Evolutionary conservation across 2,329 filamentous ascomycete species (phyloP).

Genomic region (Fusarium multiceps): DNA sequence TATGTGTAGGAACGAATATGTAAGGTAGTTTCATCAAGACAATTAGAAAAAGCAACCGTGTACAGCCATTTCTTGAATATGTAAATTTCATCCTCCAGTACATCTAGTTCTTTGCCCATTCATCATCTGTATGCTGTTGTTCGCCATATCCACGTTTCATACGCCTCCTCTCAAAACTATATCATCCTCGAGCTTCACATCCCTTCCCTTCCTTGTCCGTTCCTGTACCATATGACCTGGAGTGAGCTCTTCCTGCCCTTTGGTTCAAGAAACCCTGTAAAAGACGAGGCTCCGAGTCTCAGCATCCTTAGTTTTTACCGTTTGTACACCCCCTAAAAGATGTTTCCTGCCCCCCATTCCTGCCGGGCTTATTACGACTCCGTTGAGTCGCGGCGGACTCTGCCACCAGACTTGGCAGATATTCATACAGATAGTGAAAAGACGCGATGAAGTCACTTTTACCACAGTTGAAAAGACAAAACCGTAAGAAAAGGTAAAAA

Average conservation of each 20-base stretch:
- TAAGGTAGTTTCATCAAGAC: not conserved
- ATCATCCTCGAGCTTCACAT: constrained; percentile 36
- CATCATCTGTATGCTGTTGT: constrained; percentile 44
- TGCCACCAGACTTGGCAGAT: constrained; percentile 39
- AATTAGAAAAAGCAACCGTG: not conserved
- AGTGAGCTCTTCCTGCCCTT: constrained; percentile 27
- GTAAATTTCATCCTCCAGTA: constrained; percentile 7
- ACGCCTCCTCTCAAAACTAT: constrained; percentile 36
- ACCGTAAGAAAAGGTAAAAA: constrained; percentile 22
- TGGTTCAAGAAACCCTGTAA: constrained; percentile 7
- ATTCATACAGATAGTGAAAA: constrained; percentile 46
- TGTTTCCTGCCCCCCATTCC: constrained; percentile 23
- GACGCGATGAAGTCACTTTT: constrained; percentile 44
- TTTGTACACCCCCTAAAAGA: constrained; percentile 42
- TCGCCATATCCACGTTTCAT: constrained; percentile 38
- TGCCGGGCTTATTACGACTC: constrained; percentile 25
- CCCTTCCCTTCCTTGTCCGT: constrained; percentile 28
- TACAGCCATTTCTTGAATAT: not conserved
- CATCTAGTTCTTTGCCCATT: constrained; percentile 42
- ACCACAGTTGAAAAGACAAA: constrained; percentile 32
- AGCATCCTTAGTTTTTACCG: constrained; percentile 27
- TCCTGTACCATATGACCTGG: constrained; percentile 16
- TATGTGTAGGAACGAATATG: not conserved
- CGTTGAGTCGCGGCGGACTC: constrained; percentile 27
- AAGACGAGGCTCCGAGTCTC: constrained; percentile 13